Evolutionary conservation across 441 rosid genomes (phyloP).

Genomic region (Oxalis stricta): DNA sequence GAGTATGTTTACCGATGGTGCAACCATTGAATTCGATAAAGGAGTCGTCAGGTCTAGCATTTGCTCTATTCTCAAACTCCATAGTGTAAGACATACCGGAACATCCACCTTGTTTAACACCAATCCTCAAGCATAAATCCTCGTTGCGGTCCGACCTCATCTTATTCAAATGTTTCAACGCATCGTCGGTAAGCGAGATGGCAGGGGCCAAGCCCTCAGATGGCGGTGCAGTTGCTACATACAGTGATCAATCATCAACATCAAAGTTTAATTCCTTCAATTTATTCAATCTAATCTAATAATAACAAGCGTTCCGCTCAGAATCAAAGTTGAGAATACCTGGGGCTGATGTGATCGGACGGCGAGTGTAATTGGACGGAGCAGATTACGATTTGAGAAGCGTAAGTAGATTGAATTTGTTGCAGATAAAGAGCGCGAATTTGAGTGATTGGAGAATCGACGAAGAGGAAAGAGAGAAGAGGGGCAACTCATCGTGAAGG

Average conservation of each 20-base stretch:
- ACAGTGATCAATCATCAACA: background rate
- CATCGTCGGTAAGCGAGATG: slow-evolving; percentile 54
- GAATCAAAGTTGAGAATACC: slow-evolving; percentile 20
- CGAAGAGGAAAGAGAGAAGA: too few relatives aligned
- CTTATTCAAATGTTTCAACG: slow-evolving; percentile 67
- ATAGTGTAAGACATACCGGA: slow-evolving; percentile 95
- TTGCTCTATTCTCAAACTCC: slow-evolving; percentile 68
- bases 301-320: background rate
- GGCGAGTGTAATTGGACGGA: slow-evolving; percentile 24
- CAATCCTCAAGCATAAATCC: slow-evolving; percentile 84
- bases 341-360: slow-evolving; percentile 49
- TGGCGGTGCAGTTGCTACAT: slow-evolving; percentile 25
- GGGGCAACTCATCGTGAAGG: slow-evolving; percentile 24
- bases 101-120: slow-evolving; percentile 91
- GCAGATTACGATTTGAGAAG: slow-evolving; percentile 21
- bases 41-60: slow-evolving; percentile 77
- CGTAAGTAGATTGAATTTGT: too few relatives aligned
- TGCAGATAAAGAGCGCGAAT: slow-evolving; percentile 29
- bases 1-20: slow-evolving; percentile 53
- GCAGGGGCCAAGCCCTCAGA: slow-evolving; percentile 57
- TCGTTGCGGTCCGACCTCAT: slow-evolving; percentile 62
- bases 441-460: slow-evolving; percentile 12
- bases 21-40: slow-evolving; percentile 63
- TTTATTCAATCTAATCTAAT: background rate
- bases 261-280: background rate